These are phyloP conservation scores for Ophiostoma ips DNA, from an alignment of 2,329 filamentous ascomycete species.

Conservation along the genomic window DNA sequence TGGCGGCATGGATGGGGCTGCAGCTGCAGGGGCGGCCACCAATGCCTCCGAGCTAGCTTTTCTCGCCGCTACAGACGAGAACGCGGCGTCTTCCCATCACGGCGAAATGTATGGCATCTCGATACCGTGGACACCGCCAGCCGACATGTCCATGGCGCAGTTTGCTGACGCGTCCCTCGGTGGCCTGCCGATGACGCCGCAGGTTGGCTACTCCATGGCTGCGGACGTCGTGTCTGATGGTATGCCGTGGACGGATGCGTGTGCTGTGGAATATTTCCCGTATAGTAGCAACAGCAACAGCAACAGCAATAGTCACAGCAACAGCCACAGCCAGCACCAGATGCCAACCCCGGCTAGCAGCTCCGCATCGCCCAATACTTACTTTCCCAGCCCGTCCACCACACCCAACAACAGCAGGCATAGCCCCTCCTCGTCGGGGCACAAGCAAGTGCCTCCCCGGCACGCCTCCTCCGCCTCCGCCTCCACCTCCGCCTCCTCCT, in stretches of 20 bases:
- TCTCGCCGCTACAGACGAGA: constrained; percentile 20
- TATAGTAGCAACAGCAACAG: constrained; percentile 16
- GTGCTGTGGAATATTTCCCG: constrained; percentile 18
- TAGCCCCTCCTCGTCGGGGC: constrained; percentile 14
- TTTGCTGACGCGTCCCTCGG: constrained; percentile 22
- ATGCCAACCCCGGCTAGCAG: constrained; percentile 23
- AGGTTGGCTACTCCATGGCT: constrained; percentile 24
- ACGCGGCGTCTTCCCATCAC: not conserved
- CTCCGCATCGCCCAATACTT: constrained; percentile 18
- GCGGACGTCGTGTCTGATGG: constrained; percentile 11
- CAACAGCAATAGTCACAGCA: not conserved
- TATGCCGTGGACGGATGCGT: constrained; percentile 9
- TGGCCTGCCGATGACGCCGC: constrained; percentile 20
- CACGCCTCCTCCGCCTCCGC: not conserved
- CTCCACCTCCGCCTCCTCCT: no score
- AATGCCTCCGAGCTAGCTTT: constrained; percentile 21
- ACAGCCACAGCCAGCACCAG: constrained; percentile 6
- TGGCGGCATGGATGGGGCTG: constrained; percentile 16
- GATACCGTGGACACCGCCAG: constrained; percentile 27
- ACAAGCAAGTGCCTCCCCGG: constrained; percentile 18
- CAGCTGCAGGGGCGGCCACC: constrained; percentile 18
- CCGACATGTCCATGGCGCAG: constrained; percentile 21
- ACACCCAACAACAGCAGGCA: constrained; percentile 24
- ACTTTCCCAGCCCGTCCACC: constrained; percentile 27
- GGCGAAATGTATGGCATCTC: constrained; percentile 23